Evolutionary conservation across 2,329 filamentous ascomycete species (phyloP).

Genomic region (Cladosporium cucumerinum): DNA sequence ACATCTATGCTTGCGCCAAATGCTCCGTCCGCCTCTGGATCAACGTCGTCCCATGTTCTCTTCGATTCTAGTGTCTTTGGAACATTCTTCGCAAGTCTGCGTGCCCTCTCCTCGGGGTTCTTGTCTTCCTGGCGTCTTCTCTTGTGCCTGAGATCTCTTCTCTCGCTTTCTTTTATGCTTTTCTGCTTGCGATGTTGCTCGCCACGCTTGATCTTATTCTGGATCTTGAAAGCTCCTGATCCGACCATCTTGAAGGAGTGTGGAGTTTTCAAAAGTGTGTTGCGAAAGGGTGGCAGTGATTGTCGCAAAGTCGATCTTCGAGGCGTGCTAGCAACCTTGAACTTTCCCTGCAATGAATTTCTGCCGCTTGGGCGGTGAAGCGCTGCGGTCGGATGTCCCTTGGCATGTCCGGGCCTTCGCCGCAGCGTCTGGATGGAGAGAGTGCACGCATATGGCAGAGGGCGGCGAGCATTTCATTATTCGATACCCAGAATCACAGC

Average conservation of each 20-base stretch:
- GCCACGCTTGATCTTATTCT: slow-evolving; percentile 69
- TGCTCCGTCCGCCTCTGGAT: slow-evolving; percentile 38
- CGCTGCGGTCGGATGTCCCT: not conserved
- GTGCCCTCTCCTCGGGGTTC: slow-evolving; percentile 70
- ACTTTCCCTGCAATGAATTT: slow-evolving; percentile 9
- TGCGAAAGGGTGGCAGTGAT: not conserved
- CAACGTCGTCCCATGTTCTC: slow-evolving; percentile 72
- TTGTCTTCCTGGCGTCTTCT: slow-evolving; percentile 82
- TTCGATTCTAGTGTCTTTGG: slow-evolving; percentile 81
- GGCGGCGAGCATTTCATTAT: not conserved
- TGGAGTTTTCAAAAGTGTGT: not conserved
- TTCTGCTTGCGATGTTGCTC: slow-evolving; percentile 78
- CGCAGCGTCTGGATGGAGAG: slow-evolving; percentile 6
- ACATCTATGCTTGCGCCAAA: slow-evolving; percentile 46
- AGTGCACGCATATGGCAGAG: not conserved
- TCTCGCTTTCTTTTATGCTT: slow-evolving; percentile 67
- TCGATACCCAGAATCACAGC: slow-evolving; percentile 1
- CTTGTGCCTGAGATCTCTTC: slow-evolving; percentile 71
- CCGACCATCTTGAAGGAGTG: slow-evolving; percentile 13
- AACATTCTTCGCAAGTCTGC: slow-evolving; percentile 73
- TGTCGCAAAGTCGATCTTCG: slow-evolving; percentile 13
- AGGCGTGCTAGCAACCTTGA: not conserved
- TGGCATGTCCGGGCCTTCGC: slow-evolving; percentile 8
- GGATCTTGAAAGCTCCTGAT: slow-evolving; percentile 31
- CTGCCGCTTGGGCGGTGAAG: slow-evolving; percentile 12